Conservation (phyloP, 768 basidiomycete genomes). For the Suillus hirtellus region DNA sequence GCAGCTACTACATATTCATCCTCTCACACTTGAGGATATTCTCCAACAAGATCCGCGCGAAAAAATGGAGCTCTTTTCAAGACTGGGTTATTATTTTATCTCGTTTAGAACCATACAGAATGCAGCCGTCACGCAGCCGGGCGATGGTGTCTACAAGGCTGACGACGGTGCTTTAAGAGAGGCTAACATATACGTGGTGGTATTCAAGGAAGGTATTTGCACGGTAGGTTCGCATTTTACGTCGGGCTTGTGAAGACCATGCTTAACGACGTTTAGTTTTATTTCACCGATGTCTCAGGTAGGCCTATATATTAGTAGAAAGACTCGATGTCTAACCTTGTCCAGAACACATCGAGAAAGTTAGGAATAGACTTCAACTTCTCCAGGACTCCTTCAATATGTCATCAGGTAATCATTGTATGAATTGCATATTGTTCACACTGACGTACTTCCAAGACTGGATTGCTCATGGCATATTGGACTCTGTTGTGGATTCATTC, state of each 20-base stretch:
- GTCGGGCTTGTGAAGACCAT: neutral
- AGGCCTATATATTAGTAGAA: neutral
- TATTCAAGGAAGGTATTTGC: slow-evolving; percentile 87
- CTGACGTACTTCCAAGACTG: slow-evolving; percentile 55
- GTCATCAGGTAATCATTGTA: slow-evolving; percentile 60
- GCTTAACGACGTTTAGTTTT: slow-evolving; percentile 56
- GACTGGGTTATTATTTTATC: slow-evolving; percentile 90
- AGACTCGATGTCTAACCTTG: slow-evolving; percentile 9
- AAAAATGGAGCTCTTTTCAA: slow-evolving; percentile 85
- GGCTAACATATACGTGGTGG: slow-evolving; percentile 84
- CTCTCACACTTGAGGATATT: slow-evolving; percentile 91
- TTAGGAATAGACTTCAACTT: slow-evolving; percentile 67
- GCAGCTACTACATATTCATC: slow-evolving; percentile 85
- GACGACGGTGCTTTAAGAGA: slow-evolving; percentile 59
- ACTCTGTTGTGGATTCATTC: slow-evolving; percentile 93
- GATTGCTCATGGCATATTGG: slow-evolving; percentile 91
- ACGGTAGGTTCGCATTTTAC: slow-evolving; percentile 45
- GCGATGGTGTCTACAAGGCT: slow-evolving; percentile 28
- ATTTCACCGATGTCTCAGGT: slow-evolving; percentile 84
- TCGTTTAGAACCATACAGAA: slow-evolving; percentile 83
- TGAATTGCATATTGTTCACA: neutral
- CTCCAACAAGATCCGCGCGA: slow-evolving; percentile 89
- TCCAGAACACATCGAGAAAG: slow-evolving; percentile 73
- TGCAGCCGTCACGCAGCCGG: slow-evolving; percentile 41
- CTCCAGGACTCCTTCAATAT: slow-evolving; percentile 63